Conservation (phyloP, 2,329 filamentous ascomycete species). For the Penicillium sp. region DNA sequence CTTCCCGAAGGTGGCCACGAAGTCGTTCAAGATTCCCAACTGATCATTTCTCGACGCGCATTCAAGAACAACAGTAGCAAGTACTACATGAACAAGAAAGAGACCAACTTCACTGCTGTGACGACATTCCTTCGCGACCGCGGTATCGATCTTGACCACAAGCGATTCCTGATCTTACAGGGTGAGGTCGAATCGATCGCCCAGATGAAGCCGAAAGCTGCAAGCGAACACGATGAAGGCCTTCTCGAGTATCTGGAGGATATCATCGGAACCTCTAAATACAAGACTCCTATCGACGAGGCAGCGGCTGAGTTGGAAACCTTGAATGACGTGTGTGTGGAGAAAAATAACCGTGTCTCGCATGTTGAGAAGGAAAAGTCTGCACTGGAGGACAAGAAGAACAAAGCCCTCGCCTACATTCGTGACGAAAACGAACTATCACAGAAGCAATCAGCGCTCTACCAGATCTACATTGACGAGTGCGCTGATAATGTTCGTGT, state of each 20-base stretch:
- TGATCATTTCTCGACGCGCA: constrained; percentile 83
- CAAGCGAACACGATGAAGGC: constrained; percentile 91
- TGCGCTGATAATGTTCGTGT: constrained; percentile 84
- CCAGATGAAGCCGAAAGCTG: constrained; percentile 97
- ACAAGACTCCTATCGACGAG: constrained; percentile 95
- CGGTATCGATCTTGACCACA: constrained; percentile 94
- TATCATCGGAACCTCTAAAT: constrained; percentile 97
- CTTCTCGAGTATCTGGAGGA: constrained; percentile 95
- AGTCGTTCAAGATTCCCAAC: constrained; percentile 73
- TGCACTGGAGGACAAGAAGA: constrained; percentile 89
- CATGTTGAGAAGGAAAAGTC: constrained; percentile 98
- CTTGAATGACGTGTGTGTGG: constrained; percentile 87
- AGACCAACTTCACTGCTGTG: constrained; percentile 87
- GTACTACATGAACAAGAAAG: constrained; percentile 89
- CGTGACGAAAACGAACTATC: constrained; percentile 89
- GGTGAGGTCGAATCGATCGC: constrained; percentile 98
- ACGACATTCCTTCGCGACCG: constrained; percentile 79
- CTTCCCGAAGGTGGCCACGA: constrained; percentile 68
- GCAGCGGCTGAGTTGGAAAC: constrained; percentile 82
- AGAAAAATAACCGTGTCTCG: constrained; percentile 92
- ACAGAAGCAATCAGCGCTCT: constrained; percentile 83
- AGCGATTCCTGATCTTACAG: constrained; percentile 93
- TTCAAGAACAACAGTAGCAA: constrained; percentile 99
- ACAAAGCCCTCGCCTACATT: constrained; percentile 83
- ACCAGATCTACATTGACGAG: constrained; percentile 84